Base-by-base conservation (phyloP, 2,329 filamentous ascomycete genomes). In the Penicillium paneum region DNA sequence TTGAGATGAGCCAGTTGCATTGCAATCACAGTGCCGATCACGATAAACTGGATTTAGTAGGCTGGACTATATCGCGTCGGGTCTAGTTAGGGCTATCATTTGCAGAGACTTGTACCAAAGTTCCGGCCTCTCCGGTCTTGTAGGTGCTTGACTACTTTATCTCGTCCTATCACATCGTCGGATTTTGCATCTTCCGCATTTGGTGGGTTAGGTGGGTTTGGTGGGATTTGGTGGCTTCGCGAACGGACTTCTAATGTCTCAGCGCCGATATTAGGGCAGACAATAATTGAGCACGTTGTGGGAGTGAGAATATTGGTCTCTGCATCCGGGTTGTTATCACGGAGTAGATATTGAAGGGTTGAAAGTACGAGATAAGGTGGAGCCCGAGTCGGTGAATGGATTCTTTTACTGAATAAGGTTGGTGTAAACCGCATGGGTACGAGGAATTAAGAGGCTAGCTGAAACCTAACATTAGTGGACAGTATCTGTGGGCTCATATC, bases 1-100 rank as follows among this genome's bases (percentile, higher is more conserved):
- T 17, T 38, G 12, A 24, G 26, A 17, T 8, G 42, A 41, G n/a
- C 62, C 62, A 62, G 55, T 62, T 32, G 59, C 57, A 34, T 55
- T 57, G 58, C 40, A 55, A 56, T 50, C 19, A 41, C 6, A n/a
- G 13, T 49, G 59, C 53, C 61, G 61, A 64, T 64, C 61, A 40
- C 24, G 34, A 28, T 59, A 59, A 54, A 49, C 40, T 49, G 54
- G 51, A 52, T 49, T 52, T 11, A 38, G 24, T 32, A 21, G 13
- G 32, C 15, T 46, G 42, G 50, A 39, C 39, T 35, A 45, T 29
- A 46, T 55, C 51, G 3, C 21, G 44, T 55, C 17, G n/a, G 59
- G 55, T 7, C 42, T 64, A 65, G 61, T 47, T 24, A 24, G 21
- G 21, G 21, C 21, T 24, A 24, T 24, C 21, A 24, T 5, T 24